Evolutionary conservation across 2,329 filamentous ascomycete species (phyloP).

Genomic region (Endoconidiophora polonica): DNA sequence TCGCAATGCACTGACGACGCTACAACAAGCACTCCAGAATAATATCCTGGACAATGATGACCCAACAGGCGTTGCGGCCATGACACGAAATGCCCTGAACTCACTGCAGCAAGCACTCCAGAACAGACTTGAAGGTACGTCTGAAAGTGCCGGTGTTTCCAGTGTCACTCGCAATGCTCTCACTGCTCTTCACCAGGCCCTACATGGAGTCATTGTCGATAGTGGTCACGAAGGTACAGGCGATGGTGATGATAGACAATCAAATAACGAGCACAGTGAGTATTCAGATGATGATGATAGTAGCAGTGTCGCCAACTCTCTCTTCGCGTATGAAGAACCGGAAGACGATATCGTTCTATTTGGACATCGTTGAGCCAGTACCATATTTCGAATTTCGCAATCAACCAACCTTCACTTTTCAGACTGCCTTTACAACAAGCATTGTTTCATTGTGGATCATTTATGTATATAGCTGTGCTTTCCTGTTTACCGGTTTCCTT

Average conservation of each 20-base stretch:
- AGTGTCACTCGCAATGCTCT: conserved; percentile 7
- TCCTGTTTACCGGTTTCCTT: too few relatives aligned
- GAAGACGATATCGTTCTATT: conserved; percentile 34
- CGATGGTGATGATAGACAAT: background rate
- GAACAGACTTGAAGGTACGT: conserved; percentile 26
- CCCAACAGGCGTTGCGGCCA: conserved; percentile 7
- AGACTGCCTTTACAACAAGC: too few relatives aligned
- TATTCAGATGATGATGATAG: conserved; percentile 26
- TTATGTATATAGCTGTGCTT: too few relatives aligned
- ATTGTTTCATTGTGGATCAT: too few relatives aligned
- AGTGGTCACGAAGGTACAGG: conserved; percentile 20
- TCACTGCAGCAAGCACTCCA: conserved; percentile 10
- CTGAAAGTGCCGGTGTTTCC: conserved; percentile 27
- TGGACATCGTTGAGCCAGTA: conserved; percentile 27
- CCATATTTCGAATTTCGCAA: background rate
- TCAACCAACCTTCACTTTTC: background rate
- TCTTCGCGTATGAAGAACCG: conserved; percentile 27
- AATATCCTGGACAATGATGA: conserved; percentile 10
- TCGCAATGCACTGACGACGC: conserved; percentile 6
- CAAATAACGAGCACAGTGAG: background rate
- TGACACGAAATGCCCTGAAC: conserved; percentile 9
- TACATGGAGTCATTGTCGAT: conserved; percentile 19
- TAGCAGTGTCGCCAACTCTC: conserved; percentile 21
- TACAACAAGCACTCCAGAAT: conserved; percentile 11
- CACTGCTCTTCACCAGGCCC: conserved; percentile 9